phyloP scores from a whole-genome alignment of 495 filamentous ascomycete species.

The Patellaria atrata region DNA sequence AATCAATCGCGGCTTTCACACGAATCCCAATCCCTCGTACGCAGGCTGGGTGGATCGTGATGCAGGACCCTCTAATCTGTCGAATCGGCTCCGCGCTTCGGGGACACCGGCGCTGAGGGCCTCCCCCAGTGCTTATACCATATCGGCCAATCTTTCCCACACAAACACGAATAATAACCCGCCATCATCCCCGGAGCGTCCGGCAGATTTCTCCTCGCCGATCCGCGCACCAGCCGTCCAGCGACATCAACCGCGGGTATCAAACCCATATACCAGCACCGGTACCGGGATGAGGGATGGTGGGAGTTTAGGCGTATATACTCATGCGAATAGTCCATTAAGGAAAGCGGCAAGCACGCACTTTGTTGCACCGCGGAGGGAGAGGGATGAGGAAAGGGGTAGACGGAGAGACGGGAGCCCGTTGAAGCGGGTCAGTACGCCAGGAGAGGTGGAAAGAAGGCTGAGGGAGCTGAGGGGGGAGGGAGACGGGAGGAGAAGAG shows the following conservation, averaged over 20 bases:
- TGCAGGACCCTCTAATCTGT: conserved; percentile 21
- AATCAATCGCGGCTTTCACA: conserved; percentile 68
- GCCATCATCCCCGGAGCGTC: conserved; percentile 18
- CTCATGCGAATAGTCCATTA: conserved; percentile 13
- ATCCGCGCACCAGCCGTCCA: conserved; percentile 25
- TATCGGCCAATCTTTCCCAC: too few species aligned
- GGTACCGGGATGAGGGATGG: conserved; percentile 49
- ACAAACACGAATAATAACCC: too few species aligned
- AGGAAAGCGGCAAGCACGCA: conserved; percentile 14
- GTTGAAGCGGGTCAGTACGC: conserved; percentile 19
- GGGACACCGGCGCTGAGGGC: conserved; percentile 16
- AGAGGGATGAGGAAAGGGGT: conserved; percentile 3
- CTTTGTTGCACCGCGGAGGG: conserved; percentile 3
- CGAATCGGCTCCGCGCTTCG: background rate
- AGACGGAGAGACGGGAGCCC: conserved; percentile 16
- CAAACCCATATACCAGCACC: conserved; percentile 26
- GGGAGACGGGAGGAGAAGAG: too few species aligned
- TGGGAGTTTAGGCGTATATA: conserved; percentile 39
- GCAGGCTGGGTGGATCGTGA: too few species aligned
- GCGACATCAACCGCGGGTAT: conserved; percentile 26
- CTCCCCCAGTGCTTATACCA: conserved; percentile 22
- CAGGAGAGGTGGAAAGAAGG: too few species aligned
- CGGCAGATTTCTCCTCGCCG: conserved; percentile 38
- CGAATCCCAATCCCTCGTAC: conserved; percentile 82
- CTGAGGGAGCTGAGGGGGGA: too few species aligned